Percentiles rank a stretch among this genome's conserved stretches.
Evolutionary conservation across 2,329 filamentous ascomycete species (phyloP).

Genomic region (Trichoderma sp.): DNA sequence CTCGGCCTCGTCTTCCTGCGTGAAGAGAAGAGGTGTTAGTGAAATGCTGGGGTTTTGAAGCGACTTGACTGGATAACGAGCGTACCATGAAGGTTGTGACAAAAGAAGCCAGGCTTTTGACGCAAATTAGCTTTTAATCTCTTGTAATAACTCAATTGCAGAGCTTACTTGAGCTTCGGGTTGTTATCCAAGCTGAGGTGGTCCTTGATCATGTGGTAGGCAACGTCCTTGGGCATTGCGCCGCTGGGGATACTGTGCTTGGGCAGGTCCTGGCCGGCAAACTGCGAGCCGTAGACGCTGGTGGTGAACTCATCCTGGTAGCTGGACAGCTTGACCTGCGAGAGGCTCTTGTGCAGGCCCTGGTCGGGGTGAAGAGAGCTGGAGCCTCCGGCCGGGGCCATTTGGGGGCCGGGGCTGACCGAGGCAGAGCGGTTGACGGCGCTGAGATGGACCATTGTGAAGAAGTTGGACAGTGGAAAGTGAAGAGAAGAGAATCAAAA

Average conservation of each 20-base stretch:
- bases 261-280: conserved; percentile 79
- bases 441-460: conserved; percentile 57
- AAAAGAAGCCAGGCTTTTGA: conserved; percentile 77
- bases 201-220: conserved; percentile 97
- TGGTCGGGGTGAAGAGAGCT: conserved; percentile 35
- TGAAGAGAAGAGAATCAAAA: too few species aligned
- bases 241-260: conserved; percentile 82
- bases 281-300: conserved; percentile 86
- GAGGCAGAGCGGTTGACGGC: conserved; percentile 45
- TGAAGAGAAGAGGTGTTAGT: neutral
- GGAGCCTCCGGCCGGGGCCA: conserved; percentile 11
- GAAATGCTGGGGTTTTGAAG: neutral
- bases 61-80: conserved; percentile 13
- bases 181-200: conserved; percentile 90
- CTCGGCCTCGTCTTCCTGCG: conserved; percentile 89
- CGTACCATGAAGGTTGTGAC: conserved; percentile 94
- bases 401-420: conserved; percentile 1
- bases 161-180: conserved; percentile 75
- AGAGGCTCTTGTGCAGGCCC: conserved; percentile 33
- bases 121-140: neutral
- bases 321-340: conserved; percentile 53
- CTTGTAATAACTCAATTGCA: neutral
- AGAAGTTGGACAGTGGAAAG: conserved; percentile 16
- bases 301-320: conserved; percentile 67
- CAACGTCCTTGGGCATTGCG: conserved; percentile 89